These are phyloP conservation scores for Ogataea naganishii DNA, from an alignment of 805 yeast species.

Conservation along the genomic window DNA sequence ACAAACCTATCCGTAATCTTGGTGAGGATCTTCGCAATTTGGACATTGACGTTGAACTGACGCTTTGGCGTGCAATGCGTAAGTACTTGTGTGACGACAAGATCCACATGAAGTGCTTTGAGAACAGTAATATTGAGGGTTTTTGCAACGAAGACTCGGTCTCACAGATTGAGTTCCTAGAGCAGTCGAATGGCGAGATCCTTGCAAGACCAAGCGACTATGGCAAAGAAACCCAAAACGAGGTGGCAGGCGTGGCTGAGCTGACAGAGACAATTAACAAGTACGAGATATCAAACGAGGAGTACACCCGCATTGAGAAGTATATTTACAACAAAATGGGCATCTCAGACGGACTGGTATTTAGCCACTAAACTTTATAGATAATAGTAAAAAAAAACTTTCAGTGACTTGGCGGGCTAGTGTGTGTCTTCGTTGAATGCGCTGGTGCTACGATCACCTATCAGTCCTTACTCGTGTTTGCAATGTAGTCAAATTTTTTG, in stretches of 20 bases:
- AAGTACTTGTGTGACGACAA: constrained; percentile 10
- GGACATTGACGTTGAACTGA: constrained; percentile 16
- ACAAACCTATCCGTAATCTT: constrained; percentile 14
- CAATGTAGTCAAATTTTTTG: no score
- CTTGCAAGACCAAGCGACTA: no score
- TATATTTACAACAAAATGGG: constrained; percentile 2
- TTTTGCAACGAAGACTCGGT: constrained; percentile 6
- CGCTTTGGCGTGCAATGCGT: constrained; percentile 16
- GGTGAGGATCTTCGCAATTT: constrained; percentile 14
- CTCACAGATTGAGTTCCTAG: constrained; percentile 5
- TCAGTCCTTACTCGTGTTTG: no score
- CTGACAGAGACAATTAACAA: background rate
- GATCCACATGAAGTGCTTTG: constrained; percentile 3
- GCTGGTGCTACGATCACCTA: no score
- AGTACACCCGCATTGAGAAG: background rate
- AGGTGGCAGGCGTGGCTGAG: background rate
- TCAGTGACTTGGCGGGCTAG: no score
- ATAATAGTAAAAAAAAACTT: no score
- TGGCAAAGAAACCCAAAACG: background rate
- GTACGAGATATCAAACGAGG: background rate
- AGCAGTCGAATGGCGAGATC: background rate
- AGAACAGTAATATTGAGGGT: background rate
- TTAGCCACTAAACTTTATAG: no score
- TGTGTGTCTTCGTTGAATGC: no score
- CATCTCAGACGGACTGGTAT: no score